A percentile compares a stretch with the other conserved stretches of the same genome.
phyloP scores from a whole-genome alignment of 1,284 basidiomycete genomes.

The Rugosomyces carneus region DNA sequence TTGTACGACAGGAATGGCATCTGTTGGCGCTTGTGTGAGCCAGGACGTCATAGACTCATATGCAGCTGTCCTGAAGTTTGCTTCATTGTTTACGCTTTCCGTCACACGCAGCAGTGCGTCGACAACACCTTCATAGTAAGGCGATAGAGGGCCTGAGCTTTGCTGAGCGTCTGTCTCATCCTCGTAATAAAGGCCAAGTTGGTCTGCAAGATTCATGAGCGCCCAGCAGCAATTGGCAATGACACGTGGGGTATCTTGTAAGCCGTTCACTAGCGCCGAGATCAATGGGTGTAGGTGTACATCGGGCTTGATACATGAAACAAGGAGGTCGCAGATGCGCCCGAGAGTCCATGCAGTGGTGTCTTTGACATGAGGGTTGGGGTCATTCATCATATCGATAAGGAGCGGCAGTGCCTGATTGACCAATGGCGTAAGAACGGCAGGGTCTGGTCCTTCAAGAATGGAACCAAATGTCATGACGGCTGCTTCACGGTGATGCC shows the following conservation, averaged over 20 bases:
- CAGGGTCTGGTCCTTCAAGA: conserved; percentile 90
- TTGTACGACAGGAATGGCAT: conserved; percentile 80
- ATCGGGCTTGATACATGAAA: conserved; percentile 85
- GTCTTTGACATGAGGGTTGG: conserved; percentile 87
- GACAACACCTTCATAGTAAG: conserved; percentile 87
- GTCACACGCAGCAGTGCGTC: conserved; percentile 79
- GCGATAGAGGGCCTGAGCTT: conserved; percentile 63
- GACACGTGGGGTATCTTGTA: conserved; percentile 83
- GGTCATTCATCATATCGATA: conserved; percentile 93
- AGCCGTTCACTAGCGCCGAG: conserved; percentile 76
- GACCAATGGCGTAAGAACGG: conserved; percentile 85
- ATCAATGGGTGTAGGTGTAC: conserved; percentile 84
- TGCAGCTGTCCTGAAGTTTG: conserved; percentile 91
- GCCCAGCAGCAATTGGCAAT: conserved; percentile 96
- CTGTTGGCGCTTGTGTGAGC: conserved; percentile 75
- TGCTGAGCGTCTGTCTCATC: conserved; percentile 49
- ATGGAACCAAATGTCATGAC: conserved; percentile 99
- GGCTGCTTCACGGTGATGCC: conserved; percentile 95
- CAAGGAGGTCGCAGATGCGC: conserved; percentile 88
- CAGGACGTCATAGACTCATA: conserved; percentile 94
- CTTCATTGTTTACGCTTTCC: conserved; percentile 84
- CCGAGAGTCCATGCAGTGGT: conserved; percentile 98
- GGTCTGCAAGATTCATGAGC: conserved; percentile 90
- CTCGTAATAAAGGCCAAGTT: conserved; percentile 62
- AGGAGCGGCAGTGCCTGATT: conserved; percentile 92